Base-by-base conservation (phyloP, 208 protist genomes). In the Trypanosoma melophagium region DNA sequence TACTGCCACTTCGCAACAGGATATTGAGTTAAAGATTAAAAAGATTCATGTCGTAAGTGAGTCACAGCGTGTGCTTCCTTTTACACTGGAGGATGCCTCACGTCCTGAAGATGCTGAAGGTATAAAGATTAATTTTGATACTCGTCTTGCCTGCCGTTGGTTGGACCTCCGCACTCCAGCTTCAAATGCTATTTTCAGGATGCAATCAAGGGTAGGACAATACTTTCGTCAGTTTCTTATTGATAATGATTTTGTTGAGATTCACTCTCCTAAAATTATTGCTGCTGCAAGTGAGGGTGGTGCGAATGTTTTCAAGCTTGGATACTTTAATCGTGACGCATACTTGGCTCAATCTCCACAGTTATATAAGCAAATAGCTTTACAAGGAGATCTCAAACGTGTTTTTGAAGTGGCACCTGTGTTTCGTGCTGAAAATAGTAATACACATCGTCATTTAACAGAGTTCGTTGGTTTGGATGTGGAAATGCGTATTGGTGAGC, bases 391-490 rank as follows among this genome's bases (percentile, higher is more conserved):
- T 68, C 74, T 99, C 7, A 87, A 95, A 8, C 79, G 91, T 51
- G 94, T 98, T 22, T 98, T 97, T 76, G 97, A 98, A 84, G 90
- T 99, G 42, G 97, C 84, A 7, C 97, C 97, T 9, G 98, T 99
- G 21, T 99, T 99, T 83, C 92, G 99, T 64, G 98, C 99, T 1
- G 99, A 99, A 88, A 98, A 99, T 76, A 98, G 95, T 63, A 96
- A 99, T 81, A 99, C 99, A 0, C 97, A 99, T 76, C 96, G 99
- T 64, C 99, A 99, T 80, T 80, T 99, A 47, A 99, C 96, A 19
- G 99, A 99, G 85, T 99, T 99, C 80, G 96, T 98, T 31, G 99
- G 99, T 21, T 81, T 99, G n/a, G 99, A 99, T 92, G 77, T 99
- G 49, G 99, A 99, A 85, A 99, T 99, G 98, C 94, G 95, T 38